phyloP scores from a whole-genome alignment of 2,329 filamentous ascomycete species.

The Fusarium keratoplasticum region DNA sequence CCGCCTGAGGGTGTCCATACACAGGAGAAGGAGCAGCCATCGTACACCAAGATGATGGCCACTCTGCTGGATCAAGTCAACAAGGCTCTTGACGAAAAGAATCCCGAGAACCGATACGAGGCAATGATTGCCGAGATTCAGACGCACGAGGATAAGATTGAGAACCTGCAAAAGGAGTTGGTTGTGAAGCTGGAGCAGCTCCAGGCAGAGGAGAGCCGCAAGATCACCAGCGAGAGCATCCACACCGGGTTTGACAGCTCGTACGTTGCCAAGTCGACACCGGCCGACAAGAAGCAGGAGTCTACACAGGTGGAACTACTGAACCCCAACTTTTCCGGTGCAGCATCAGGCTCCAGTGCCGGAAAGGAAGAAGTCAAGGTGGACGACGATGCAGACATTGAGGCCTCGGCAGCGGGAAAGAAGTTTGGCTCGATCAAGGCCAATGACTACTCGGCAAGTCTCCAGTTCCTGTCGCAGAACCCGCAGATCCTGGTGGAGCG shows the following conservation, averaged over 20 bases:
- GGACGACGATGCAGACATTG: slow-evolving; percentile 78
- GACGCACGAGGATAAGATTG: slow-evolving; percentile 81
- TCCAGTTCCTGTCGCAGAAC: slow-evolving; percentile 83
- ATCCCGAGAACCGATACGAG: slow-evolving; percentile 74
- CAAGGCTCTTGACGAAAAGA: slow-evolving; percentile 81
- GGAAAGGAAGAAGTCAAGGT: slow-evolving; percentile 33
- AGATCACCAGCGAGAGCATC: slow-evolving; percentile 93
- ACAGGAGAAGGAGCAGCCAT: slow-evolving; percentile 78
- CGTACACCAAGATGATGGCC: slow-evolving; percentile 98
- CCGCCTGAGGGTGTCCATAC: slow-evolving; percentile 84
- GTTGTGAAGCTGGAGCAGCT: slow-evolving; percentile 80
- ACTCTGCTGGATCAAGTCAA: slow-evolving; percentile 95
- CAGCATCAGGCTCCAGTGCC: slow-evolving; percentile 21
- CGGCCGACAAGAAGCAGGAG: slow-evolving; percentile 59
- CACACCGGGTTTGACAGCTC: slow-evolving; percentile 93
- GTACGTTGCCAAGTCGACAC: slow-evolving; percentile 74
- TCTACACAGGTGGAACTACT: slow-evolving; percentile 75
- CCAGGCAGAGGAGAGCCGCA: slow-evolving; percentile 84
- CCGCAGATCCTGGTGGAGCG: slow-evolving; percentile 83
- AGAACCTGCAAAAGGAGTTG: slow-evolving; percentile 81
- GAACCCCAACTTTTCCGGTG: slow-evolving; percentile 69
- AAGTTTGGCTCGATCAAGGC: slow-evolving; percentile 83
- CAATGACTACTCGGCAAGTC: slow-evolving; percentile 77
- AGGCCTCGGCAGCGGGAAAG: slow-evolving; percentile 82
- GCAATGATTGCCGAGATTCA: slow-evolving; percentile 84